Conservation (phyloP, 192 early-diverging fungal genomes). For the Umbelopsis sp. region DNA sequence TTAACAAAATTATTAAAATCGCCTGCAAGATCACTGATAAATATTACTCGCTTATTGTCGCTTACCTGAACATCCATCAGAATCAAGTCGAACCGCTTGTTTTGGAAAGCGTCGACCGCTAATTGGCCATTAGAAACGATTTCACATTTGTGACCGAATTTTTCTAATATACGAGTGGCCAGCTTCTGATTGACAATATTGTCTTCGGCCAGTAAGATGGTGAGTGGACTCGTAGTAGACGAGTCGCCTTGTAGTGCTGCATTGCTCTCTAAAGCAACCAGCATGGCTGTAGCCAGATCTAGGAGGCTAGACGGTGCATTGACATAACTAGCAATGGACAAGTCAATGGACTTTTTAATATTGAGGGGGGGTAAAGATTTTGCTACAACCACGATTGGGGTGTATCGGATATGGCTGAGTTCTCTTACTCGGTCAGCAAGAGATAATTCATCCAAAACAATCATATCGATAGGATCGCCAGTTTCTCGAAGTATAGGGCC, state of each 20-base stretch:
- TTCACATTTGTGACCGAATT: constrained; percentile 75
- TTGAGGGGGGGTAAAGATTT: constrained; percentile 57
- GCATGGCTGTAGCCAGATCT: constrained; percentile 69
- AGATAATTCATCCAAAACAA: constrained; percentile 67
- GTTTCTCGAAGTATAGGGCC: constrained; percentile 22
- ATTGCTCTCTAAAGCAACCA: constrained; percentile 73
- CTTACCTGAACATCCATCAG: constrained; percentile 80
- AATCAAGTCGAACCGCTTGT: constrained; percentile 65
- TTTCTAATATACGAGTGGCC: constrained; percentile 72
- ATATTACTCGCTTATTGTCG: neutral
- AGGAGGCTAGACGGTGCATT: constrained; percentile 62
- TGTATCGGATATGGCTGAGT: constrained; percentile 62
- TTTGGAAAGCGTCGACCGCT: constrained; percentile 73
- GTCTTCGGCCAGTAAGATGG: constrained; percentile 84
- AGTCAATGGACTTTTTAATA: constrained; percentile 69
- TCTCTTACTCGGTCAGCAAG: constrained; percentile 67
- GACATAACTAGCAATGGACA: constrained; percentile 72
- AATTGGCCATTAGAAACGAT: constrained; percentile 80
- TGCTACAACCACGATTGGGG: constrained; percentile 75
- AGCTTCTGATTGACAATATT: constrained; percentile 88
- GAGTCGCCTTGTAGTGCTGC: constrained; percentile 63
- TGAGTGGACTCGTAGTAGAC: constrained; percentile 63
- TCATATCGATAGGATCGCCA: constrained; percentile 56
- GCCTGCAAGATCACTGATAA: neutral
- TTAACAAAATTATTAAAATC: neutral